Base-by-base conservation (phyloP, 345 rosid genomes). In the Nasturtium officinale region DNA sequence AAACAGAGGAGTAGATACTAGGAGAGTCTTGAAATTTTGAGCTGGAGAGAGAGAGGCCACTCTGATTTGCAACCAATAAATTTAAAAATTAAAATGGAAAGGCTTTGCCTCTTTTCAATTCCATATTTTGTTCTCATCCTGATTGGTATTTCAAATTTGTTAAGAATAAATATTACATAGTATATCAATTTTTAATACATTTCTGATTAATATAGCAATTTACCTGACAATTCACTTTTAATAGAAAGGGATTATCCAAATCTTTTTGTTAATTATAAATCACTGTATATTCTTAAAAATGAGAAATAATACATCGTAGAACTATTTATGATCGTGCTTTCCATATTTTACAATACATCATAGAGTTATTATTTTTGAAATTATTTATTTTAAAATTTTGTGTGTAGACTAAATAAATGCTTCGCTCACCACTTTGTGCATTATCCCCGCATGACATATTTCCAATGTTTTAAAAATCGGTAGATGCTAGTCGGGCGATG, bases 251-350 rank as follows among this genome's bases (percentile, higher is more conserved):
- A 37, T 37, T 37, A 9, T 10, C 3, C 40, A 37, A 9, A 37
- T 37, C 3, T 13, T 37, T 37, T 37, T 37, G 40, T 3, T 37
- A 10, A 3, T 37, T 37, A 37, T 37, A 37, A 3, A 37, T 35
- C 11, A 33, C 10, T 33, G 37, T 33, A 33, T 0, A 33, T 7
- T 35, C 9, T 35, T 12, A 0, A 16, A 16, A 25, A 40, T 23
- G 15, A 40, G 50, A 61, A 21, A 7, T 25, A 13, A 9, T 9
- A n/a, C 5, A 57, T 32, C 7, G 43, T 9, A 16, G 25, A 32
- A 57, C 17, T n/a, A 47, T n/a, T 26, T 47, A 40, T 52, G 54
- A 51, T 61, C 69, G 63, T 62, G 76, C 63, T 20, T 52, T 53
- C 62, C 69, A 72, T 72, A 62, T 38, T 29, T n/a, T n/a, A n/a